Conservation (phyloP, 257 asterid genomes). For the Solanum corneliomulleri region DNA sequence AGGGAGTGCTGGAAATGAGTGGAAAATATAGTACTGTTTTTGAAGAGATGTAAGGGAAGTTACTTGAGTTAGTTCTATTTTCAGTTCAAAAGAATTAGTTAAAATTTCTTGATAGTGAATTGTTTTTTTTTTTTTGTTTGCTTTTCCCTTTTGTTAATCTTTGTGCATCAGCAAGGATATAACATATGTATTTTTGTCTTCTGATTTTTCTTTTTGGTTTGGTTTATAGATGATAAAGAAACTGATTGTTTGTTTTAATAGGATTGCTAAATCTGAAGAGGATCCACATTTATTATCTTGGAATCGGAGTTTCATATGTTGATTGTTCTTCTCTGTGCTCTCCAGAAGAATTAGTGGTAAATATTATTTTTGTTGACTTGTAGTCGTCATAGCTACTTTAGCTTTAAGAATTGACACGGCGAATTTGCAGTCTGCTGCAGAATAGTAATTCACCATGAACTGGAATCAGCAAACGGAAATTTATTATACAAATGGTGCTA, state of each 20-base stretch:
- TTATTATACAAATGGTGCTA: constrained; percentile 45
- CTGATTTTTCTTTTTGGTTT: neutral
- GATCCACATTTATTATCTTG: neutral
- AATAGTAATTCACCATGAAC: constrained; percentile 21
- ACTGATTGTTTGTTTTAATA: neutral
- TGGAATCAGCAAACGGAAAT: constrained; percentile 65
- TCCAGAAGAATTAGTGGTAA: neutral
- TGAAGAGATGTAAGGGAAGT: neutral
- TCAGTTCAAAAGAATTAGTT: neutral
- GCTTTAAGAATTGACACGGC: neutral
- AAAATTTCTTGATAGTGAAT: neutral
- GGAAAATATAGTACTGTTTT: neutral
- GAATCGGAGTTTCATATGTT: neutral
- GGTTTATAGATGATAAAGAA: neutral
- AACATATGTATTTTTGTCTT: neutral
- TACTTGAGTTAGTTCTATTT: neutral
- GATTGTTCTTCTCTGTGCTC: neutral
- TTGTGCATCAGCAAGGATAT: neutral
- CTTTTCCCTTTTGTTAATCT: neutral
- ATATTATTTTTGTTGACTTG: neutral
- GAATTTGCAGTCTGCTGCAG: constrained; percentile 1
- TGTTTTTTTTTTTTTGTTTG: neutral
- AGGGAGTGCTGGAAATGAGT: neutral
- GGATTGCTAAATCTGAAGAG: neutral
- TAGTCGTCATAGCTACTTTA: neutral